Base-by-base conservation (phyloP, 805 yeast species). In the Cyberlindnera mississippiensis region DNA sequence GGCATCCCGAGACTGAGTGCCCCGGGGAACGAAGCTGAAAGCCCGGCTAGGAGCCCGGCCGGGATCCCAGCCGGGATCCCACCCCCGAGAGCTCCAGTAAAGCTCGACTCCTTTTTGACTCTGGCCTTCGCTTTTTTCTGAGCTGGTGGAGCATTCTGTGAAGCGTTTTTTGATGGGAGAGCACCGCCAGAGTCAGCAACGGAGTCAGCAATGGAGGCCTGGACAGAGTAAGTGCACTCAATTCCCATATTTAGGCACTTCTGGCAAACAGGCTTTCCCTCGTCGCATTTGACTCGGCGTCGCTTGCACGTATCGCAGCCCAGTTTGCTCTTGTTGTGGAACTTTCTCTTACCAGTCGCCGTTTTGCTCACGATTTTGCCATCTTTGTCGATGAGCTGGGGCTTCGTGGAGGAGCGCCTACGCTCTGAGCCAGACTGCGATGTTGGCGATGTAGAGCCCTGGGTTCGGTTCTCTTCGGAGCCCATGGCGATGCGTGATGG, bases 281-380 rank as follows among this genome's bases (percentile, higher is more conserved):
- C 97, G 60, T 90, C 97, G 69, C 98, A 90, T 60, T 90, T 90
- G 31, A 91, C 96, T 38, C 97, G 70, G 53, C 98, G 75, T 49
- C 78, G 75, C 58, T 90, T 90, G 64, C 98, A 90, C 2, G 95
- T 85, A 30, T 80, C 75, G 64, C 98, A 90, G 0, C 98, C 98
- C 42, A 78, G 76, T 43, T 95, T 76, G 28, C 95, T 85, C 63
- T 91, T 91, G 45, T 81, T 85, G 60, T 91, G 98, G 56, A 83
- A 91, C 56, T 86, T 84, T 34, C 97, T 73, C 63, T 88, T 90
- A 6, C 85, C 87, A 0, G 80, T 76, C 0, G 84, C 66, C 1
- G 67, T 62, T 44, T 56, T 63, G 35, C 66, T 63, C 7, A 63
- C 71, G 31, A 57, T 62, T 45, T 68, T 67, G 6, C 71, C 71